Evolutionary conservation across 176 grass and related monocot genomes (phyloP).

Genomic region (Puya raimondii): DNA sequence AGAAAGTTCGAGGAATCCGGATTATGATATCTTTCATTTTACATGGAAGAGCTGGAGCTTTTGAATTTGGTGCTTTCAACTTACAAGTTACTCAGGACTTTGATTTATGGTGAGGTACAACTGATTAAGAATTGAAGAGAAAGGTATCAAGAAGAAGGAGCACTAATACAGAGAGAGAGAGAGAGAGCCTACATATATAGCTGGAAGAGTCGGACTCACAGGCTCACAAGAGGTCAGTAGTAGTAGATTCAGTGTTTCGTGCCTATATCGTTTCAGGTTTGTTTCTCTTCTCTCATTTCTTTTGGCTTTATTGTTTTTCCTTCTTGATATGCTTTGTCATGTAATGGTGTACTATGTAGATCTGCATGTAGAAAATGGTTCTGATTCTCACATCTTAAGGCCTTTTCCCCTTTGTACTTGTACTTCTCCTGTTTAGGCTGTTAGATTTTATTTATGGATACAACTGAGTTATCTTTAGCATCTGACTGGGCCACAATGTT

Average conservation of each 20-base stretch:
- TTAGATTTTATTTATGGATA: neutral
- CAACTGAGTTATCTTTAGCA: neutral
- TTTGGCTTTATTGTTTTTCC: slow-evolving; percentile 2
- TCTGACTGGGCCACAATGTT: neutral
- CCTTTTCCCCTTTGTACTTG: slow-evolving; percentile 12
- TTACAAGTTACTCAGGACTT: no score
- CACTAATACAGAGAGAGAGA: slow-evolving; percentile 1
- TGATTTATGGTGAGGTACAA: no score
- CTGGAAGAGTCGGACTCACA: neutral
- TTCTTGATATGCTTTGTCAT: slow-evolving; percentile 26
- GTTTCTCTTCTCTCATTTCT: neutral
- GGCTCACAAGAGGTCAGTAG: neutral
- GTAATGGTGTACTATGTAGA: slow-evolving; percentile 14
- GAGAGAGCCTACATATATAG: slow-evolving; percentile 12
- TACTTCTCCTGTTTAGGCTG: slow-evolving; percentile 12
- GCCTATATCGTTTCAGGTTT: slow-evolving; percentile 9
- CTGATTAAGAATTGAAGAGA: neutral
- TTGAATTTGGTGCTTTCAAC: no score
- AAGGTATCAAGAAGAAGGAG: slow-evolving; percentile 2
- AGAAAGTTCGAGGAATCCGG: no score
- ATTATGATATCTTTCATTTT: no score
- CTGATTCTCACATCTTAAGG: slow-evolving; percentile 20
- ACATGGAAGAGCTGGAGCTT: no score
- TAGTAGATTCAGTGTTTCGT: slow-evolving; percentile 21
- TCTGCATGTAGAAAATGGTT: slow-evolving; percentile 19